Conservation (phyloP, 1,284 basidiomycete species). For the Ceratobasidium sp. region DNA sequence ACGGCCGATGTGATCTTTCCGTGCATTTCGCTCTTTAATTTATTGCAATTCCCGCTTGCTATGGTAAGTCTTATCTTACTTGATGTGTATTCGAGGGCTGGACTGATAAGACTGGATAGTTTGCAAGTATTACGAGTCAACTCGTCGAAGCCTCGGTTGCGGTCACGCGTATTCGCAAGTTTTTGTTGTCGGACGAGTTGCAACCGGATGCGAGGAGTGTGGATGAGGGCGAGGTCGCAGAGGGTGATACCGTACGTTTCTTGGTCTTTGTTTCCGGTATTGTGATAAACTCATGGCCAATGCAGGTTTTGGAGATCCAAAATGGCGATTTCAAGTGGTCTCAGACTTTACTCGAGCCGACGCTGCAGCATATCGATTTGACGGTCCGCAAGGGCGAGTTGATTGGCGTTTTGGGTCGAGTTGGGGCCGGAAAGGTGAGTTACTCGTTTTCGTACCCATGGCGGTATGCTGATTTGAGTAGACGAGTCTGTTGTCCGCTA, state of each 20-base stretch:
- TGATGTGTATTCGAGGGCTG: background rate
- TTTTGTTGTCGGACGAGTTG: slow-evolving; percentile 84
- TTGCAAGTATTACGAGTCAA: slow-evolving; percentile 78
- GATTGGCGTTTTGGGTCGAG: slow-evolving; percentile 87
- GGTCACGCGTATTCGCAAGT: slow-evolving; percentile 81
- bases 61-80: slow-evolving; percentile 68
- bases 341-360: slow-evolving; percentile 68
- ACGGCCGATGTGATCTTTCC: slow-evolving; percentile 96
- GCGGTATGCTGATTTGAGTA: slow-evolving; percentile 52
- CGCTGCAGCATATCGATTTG: slow-evolving; percentile 83
- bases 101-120: slow-evolving; percentile 58
- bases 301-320: slow-evolving; percentile 74
- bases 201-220: slow-evolving; percentile 78
- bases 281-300: slow-evolving; percentile 8
- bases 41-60: slow-evolving; percentile 88
- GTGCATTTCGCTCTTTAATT: slow-evolving; percentile 91
- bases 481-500: slow-evolving; percentile 79
- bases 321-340: slow-evolving; percentile 87
- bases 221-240: slow-evolving; percentile 50
- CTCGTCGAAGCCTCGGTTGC: slow-evolving; percentile 91
- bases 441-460: slow-evolving; percentile 33
- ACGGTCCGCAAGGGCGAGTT: slow-evolving; percentile 88
- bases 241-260: slow-evolving; percentile 22
- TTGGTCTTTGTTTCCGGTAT: background rate
- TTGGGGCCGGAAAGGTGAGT: slow-evolving; percentile 90